Percentiles rank a stretch among this genome's conserved stretches.
Conservation (phyloP, 2,329 filamentous ascomycete genomes). For the Capronia americana region DNA sequence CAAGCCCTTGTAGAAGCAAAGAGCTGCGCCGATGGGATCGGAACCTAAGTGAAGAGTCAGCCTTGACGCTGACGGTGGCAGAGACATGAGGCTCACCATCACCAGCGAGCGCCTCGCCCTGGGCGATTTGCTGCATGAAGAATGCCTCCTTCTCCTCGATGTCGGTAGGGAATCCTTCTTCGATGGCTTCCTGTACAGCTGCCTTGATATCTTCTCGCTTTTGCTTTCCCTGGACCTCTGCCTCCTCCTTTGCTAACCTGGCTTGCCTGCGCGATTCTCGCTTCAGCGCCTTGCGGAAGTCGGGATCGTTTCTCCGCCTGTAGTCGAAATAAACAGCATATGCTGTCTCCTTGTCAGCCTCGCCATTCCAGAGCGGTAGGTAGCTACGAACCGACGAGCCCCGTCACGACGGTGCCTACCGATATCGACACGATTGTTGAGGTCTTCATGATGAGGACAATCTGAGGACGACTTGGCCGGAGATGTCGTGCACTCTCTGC, state of each 20-base stretch:
- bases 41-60: slow-evolving; percentile 44
- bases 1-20: slow-evolving; percentile 97
- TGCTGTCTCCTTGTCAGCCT: slow-evolving; percentile 48
- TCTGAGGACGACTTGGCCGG: neutral
- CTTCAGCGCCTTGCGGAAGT: slow-evolving; percentile 66
- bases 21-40: slow-evolving; percentile 74
- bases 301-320: slow-evolving; percentile 67
- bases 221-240: slow-evolving; percentile 53
- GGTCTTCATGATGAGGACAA: slow-evolving; percentile 46
- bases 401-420: slow-evolving; percentile 64
- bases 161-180: slow-evolving; percentile 87
- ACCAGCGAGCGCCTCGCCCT: slow-evolving; percentile 80
- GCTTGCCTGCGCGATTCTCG: slow-evolving; percentile 56
- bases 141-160: slow-evolving; percentile 93
- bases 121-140: slow-evolving; percentile 94
- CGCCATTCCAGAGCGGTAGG: slow-evolving; percentile 7
- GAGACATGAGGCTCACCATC: slow-evolving; percentile 64
- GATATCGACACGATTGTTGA: slow-evolving; percentile 65
- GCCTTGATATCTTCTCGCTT: slow-evolving; percentile 72
- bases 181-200: slow-evolving; percentile 80
- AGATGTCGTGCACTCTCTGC: neutral
- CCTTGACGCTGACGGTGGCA: neutral
- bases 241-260: slow-evolving; percentile 56
- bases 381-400: slow-evolving; percentile 57
- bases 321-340: slow-evolving; percentile 73